phyloP scores from a whole-genome alignment of 345 rosid species.

The Brassica carinata region DNA sequence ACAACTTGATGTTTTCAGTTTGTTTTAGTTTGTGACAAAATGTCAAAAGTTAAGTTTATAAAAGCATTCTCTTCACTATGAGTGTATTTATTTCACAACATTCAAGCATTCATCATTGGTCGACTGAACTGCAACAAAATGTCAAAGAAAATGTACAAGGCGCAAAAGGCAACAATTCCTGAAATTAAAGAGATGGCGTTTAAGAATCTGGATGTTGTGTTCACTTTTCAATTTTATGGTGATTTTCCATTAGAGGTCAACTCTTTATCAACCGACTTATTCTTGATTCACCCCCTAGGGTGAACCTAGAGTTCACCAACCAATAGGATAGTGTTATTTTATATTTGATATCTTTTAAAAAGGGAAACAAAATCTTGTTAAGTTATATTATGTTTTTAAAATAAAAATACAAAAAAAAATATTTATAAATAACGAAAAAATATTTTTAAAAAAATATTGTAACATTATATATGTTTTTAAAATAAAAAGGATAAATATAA shows the following conservation, averaged over 20 bases:
- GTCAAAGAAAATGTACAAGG: background rate
- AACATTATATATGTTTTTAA: too few relatives aligned
- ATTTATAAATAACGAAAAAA: too few relatives aligned
- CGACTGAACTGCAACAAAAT: background rate
- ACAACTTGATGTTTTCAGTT: background rate
- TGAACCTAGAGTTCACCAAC: too few relatives aligned
- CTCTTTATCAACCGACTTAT: constrained; percentile 49
- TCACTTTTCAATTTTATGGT: constrained; percentile 43
- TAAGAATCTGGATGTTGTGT: background rate
- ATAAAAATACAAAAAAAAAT: too few relatives aligned
- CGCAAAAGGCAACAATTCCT: background rate
- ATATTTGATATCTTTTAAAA: too few relatives aligned
- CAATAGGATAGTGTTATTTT: too few relatives aligned
- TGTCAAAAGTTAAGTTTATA: background rate
- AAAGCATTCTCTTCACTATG: background rate
- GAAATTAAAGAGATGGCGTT: background rate
- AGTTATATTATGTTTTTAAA: too few relatives aligned
- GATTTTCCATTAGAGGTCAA: constrained; percentile 77
- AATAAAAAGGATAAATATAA: too few relatives aligned
- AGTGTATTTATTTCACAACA: background rate
- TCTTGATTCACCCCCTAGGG: too few relatives aligned
- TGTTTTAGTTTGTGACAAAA: background rate
- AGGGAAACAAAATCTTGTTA: too few relatives aligned
- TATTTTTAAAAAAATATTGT: too few relatives aligned
- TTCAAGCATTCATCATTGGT: background rate